These are phyloP conservation scores for Diatrype stigma DNA, from an alignment of 2,329 filamentous ascomycete species.

Conservation along the genomic window DNA sequence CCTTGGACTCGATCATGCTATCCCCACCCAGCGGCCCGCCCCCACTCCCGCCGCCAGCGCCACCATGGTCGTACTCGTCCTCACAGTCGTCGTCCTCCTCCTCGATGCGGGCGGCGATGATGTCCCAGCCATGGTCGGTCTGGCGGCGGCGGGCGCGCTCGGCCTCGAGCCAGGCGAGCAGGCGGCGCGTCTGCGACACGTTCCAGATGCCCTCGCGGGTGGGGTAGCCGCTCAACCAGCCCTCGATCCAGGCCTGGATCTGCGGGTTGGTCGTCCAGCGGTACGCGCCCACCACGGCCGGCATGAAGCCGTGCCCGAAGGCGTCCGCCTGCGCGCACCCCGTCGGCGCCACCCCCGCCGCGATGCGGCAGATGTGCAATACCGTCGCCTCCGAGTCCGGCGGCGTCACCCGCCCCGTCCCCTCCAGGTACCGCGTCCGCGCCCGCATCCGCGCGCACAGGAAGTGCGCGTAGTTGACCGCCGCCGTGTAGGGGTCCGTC, in stretches of 20 bases:
- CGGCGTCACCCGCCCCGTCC: neutral
- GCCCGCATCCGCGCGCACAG: slow-evolving; percentile 2
- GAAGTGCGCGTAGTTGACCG: slow-evolving; percentile 1
- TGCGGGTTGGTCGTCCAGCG: neutral
- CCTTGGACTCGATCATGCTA: no score
- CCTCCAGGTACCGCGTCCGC: slow-evolving; percentile 1
- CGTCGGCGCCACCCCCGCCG: neutral
- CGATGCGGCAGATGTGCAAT: slow-evolving; percentile 2
- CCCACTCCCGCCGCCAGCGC: no score
- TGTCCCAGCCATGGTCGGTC: neutral
- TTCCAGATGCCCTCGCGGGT: slow-evolving; percentile 2
- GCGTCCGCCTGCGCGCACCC: slow-evolving; percentile 1
- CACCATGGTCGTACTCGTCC: no score
- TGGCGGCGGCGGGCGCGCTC: neutral
- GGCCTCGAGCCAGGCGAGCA: neutral
- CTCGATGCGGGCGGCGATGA: slow-evolving; percentile 1
- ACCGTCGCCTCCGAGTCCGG: slow-evolving; percentile 1
- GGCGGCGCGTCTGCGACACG: neutral
- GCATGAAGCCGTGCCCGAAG: slow-evolving; percentile 1
- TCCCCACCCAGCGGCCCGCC: no score
- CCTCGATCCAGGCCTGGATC: neutral
- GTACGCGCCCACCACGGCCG: slow-evolving; percentile 1
- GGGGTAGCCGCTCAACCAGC: neutral
- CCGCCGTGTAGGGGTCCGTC: neutral
- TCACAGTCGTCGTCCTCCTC: neutral